phyloP scores from a whole-genome alignment of 2,329 filamentous ascomycete genomes.

The Diaporthe velutina region DNA sequence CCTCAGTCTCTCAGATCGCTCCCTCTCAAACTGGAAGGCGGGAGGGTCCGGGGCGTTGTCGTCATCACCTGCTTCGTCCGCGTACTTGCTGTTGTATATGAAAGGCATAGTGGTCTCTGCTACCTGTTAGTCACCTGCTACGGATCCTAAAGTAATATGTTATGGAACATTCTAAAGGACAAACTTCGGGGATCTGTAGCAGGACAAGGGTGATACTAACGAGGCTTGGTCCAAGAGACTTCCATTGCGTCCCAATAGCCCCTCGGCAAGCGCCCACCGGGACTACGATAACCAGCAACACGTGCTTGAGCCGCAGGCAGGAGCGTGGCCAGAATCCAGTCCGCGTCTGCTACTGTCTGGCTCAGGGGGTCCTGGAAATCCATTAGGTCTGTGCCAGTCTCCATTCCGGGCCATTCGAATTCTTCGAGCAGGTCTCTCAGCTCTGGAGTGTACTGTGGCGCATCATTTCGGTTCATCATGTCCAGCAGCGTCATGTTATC shows the following conservation, averaged over 20 bases:
- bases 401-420: neutral
- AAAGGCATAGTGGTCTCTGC: neutral
- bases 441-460: neutral
- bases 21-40: neutral
- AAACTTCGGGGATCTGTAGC: too few species aligned
- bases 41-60: neutral
- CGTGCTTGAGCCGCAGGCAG: neutral
- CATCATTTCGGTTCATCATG: neutral
- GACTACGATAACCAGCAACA: neutral
- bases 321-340: neutral
- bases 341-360: neutral
- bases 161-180: too few species aligned
- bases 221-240: neutral
- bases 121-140: too few species aligned
- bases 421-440: neutral
- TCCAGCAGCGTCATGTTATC: neutral
- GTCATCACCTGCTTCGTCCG: neutral
- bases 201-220: too few species aligned
- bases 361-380: neutral
- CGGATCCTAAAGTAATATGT: too few species aligned
- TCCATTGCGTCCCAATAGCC: neutral
- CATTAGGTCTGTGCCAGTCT: neutral
- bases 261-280: neutral
- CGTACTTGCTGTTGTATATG: neutral
- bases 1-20: neutral